Evolutionary conservation across 1,139 yeast genomes (phyloP).

Genomic region (Pneumocystis oryctolagi): DNA sequence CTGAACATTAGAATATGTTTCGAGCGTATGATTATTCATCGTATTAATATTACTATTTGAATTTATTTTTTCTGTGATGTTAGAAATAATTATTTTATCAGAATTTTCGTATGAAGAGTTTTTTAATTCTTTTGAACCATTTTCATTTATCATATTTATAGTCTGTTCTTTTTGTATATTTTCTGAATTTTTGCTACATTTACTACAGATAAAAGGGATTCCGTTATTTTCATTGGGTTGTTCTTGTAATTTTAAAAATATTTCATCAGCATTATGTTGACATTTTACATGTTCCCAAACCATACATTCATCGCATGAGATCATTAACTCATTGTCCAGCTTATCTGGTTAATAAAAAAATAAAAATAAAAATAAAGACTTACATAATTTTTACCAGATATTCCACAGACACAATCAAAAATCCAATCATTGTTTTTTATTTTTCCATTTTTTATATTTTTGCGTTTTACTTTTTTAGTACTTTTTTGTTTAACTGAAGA

Average conservation of each 20-base stretch:
- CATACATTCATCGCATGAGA: constrained; percentile 28
- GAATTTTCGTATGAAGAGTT: neutral
- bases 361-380: neutral
- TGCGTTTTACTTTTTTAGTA: constrained; percentile 4
- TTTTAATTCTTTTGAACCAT: neutral
- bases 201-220: neutral
- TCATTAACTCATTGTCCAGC: constrained; percentile 25
- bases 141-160: neutral
- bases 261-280: constrained; percentile 17
- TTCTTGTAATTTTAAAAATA: neutral
- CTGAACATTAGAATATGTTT: neutral
- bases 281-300: constrained; percentile 32
- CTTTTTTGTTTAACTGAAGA: neutral
- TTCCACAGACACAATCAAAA: constrained; percentile 31
- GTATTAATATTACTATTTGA: neutral
- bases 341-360: neutral
- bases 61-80: neutral
- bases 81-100: neutral
- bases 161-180: neutral
- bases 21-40: neutral
- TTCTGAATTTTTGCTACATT: neutral
- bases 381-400: constrained; percentile 27
- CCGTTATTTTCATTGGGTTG: neutral
- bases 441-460: constrained; percentile 5
- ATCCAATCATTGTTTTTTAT: constrained; percentile 21